Percentiles rank a stretch among this genome's conserved stretches.
These are phyloP conservation scores for Tinospora cordifolia DNA, from an alignment of 164 flowering plant genomes.

Conservation along the genomic window DNA sequence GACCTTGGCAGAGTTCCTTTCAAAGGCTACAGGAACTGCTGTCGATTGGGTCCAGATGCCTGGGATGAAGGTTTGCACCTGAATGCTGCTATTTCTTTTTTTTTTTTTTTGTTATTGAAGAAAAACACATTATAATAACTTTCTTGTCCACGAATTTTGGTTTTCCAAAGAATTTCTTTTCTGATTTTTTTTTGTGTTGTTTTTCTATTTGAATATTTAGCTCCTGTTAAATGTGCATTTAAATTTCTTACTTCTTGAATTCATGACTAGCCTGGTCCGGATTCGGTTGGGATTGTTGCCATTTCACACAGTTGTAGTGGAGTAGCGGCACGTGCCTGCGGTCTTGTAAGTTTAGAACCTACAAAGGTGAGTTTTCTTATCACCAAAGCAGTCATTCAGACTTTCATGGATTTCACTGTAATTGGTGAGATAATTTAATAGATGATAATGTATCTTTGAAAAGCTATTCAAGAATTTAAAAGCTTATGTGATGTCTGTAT, in stretches of 20 bases:
- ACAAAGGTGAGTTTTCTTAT: slow-evolving; percentile 39
- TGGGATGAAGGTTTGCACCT: slow-evolving; percentile 71
- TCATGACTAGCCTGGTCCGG: slow-evolving; percentile 79
- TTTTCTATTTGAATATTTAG: neutral
- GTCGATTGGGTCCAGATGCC: slow-evolving; percentile 94
- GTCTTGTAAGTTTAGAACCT: slow-evolving; percentile 73
- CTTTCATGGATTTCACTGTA: neutral
- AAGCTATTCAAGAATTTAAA: neutral
- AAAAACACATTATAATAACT: neutral
- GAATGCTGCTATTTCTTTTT: neutral
- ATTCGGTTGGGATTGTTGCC: slow-evolving; percentile 80
- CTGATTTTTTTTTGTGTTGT: neutral
- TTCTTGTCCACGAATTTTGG: neutral
- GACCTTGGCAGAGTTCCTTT: slow-evolving; percentile 83
- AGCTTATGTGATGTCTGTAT: neutral
- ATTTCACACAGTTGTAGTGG: slow-evolving; percentile 72
- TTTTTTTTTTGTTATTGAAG: neutral
- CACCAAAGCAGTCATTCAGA: neutral
- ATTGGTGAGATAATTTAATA: neutral
- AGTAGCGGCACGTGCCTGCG: slow-evolving; percentile 89
- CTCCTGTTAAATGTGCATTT: neutral
- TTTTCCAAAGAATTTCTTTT: neutral
- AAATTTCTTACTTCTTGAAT: neutral
- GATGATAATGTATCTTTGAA: neutral
- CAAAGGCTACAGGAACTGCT: slow-evolving; percentile 91